phyloP scores from a whole-genome alignment of 2,329 filamentous ascomycete genomes.

The Ilyonectria robusta region DNA sequence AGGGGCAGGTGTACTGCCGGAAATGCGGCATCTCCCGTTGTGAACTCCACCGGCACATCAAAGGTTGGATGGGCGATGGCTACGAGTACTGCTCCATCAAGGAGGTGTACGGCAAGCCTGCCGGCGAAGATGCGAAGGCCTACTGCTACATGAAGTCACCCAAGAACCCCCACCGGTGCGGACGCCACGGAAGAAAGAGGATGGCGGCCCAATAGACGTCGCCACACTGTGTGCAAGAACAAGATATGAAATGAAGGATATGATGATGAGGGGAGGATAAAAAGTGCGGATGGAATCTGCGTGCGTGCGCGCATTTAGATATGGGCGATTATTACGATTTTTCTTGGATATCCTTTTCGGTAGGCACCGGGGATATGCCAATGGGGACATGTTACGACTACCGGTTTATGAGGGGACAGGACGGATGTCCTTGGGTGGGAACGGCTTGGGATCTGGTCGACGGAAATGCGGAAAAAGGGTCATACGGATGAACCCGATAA shows the following conservation, averaged over 20 bases:
- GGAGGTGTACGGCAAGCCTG: constrained; percentile 67
- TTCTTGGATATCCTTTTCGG: neutral
- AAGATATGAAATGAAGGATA: neutral
- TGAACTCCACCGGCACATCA: constrained; percentile 74
- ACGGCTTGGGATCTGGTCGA: neutral
- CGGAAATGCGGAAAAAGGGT: neutral
- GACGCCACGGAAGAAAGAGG: constrained; percentile 63
- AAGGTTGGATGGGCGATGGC: constrained; percentile 69
- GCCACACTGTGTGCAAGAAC: neutral
- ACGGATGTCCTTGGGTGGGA: neutral
- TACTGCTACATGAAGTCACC: constrained; percentile 74
- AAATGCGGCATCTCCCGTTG: constrained; percentile 74
- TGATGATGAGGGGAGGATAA: neutral
- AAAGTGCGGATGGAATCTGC: neutral
- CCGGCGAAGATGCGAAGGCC: constrained; percentile 61
- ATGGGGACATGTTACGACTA: neutral
- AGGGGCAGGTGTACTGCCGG: constrained; percentile 73
- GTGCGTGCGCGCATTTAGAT: neutral
- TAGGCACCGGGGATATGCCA: neutral
- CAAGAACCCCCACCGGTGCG: constrained; percentile 70
- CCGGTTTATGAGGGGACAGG: neutral
- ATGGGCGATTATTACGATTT: neutral
- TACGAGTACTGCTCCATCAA: constrained; percentile 74
- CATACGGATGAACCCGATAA: neutral
- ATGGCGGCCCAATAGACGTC: constrained; percentile 21